Base-by-base conservation (phyloP, 306 rosid genomes). In the Prunus kanzakura region DNA sequence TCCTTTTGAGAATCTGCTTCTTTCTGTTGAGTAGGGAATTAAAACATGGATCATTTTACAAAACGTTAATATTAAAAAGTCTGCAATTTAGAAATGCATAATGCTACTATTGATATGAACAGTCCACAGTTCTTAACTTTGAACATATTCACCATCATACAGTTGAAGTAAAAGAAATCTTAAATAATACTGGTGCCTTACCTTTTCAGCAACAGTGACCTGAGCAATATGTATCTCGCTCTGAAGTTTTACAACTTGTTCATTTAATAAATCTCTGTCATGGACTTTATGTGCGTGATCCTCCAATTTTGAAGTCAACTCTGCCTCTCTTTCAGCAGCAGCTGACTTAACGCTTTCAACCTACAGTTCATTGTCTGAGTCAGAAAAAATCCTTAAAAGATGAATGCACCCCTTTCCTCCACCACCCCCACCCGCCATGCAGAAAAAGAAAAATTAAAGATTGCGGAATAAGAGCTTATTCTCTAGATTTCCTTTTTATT, bases 141-240 rank as follows among this genome's bases (percentile, higher is more conserved):
- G 43, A 38, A 38, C 43, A 1, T 38, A 38, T 38, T 38, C 25
- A 30, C 29, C 20, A 69, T 14, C n/a, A 12, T 16, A 27, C 50
- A n/a, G 57, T 58, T 43, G 1, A 76, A 19, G 47, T 45, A 64
- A 29, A 71, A 45, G 20, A 12, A 71, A 25, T 7, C 60, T 63
- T 65, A 66, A 41, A n/a, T 45, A 2, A 3, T 47, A 51, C 54
- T 55, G n/a, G 69, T 29, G 35, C 66, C 84, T 49, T 41, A 91
- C 98, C 97, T 89, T 90, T 80, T 88, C 86, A 46, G 74, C 69
- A 68, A 82, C 76, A 52, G 91, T 32, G 54, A 79, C 57, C 74
- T 86, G 87, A 30, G 91, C 85, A 71, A 87, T 84, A 64, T 91
- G 83, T 68, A 93, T 82, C 72, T 93, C 96, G 81, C 80, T 84